Percentiles rank a stretch among this genome's conserved stretches.
These are phyloP conservation scores for Aspergillus avenaceus DNA, from an alignment of 495 filamentous ascomycete species.

Conservation along the genomic window DNA sequence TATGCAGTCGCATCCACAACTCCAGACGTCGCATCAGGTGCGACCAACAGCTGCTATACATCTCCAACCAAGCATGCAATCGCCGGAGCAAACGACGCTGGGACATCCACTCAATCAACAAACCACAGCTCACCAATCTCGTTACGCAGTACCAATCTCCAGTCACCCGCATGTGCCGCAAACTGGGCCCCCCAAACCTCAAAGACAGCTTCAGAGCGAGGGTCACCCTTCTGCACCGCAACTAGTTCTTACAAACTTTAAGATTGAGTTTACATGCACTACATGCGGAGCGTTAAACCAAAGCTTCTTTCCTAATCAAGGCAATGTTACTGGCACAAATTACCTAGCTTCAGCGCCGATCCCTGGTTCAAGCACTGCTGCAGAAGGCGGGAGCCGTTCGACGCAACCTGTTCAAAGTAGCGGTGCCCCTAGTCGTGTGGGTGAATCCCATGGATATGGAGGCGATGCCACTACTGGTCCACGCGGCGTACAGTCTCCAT, in stretches of 20 bases:
- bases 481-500: slow-evolving; percentile 29
- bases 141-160: slow-evolving; percentile 17
- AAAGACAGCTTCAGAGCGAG: slow-evolving; percentile 19
- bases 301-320: slow-evolving; percentile 43
- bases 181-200: slow-evolving; percentile 19
- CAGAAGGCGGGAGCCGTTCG: slow-evolving; percentile 18
- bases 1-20: slow-evolving; percentile 12
- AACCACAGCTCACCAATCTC: slow-evolving; percentile 20
- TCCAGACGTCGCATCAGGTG: slow-evolving; percentile 3
- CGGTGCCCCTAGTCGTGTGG: slow-evolving; percentile 38
- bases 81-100: slow-evolving; percentile 20
- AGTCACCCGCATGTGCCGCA: slow-evolving; percentile 18
- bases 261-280: slow-evolving; percentile 44
- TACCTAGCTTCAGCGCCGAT: slow-evolving; percentile 29
- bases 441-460: slow-evolving; percentile 29
- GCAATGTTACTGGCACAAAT: slow-evolving; percentile 31
- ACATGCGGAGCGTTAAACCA: slow-evolving; percentile 43
- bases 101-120: slow-evolving; percentile 15
- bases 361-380: slow-evolving; percentile 15
- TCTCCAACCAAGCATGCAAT: slow-evolving; percentile 14
- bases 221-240: slow-evolving; percentile 28
- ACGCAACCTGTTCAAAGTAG: slow-evolving; percentile 16
- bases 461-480: slow-evolving; percentile 16
- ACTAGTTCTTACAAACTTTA: slow-evolving; percentile 38
- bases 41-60: slow-evolving; percentile 2